phyloP scores from a whole-genome alignment of 495 filamentous ascomycete species.

The Trichoderma virens region DNA sequence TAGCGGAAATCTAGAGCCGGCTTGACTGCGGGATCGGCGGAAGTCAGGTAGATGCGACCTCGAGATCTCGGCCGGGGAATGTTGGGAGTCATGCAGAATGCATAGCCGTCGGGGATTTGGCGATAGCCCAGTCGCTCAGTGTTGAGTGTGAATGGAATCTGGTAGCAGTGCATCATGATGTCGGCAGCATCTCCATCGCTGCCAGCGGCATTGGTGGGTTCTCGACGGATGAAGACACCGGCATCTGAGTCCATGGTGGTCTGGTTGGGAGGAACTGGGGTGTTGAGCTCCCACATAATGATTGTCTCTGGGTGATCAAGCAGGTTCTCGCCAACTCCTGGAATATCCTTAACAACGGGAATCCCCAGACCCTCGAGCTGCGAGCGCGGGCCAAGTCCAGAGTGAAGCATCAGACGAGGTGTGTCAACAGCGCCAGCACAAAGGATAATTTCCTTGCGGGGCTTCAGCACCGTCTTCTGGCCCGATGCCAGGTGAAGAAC shows the following conservation, averaged over 20 bases:
- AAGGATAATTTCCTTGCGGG: slow-evolving; percentile 39
- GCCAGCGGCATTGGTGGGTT: slow-evolving; percentile 53
- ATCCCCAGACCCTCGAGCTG: slow-evolving; percentile 37
- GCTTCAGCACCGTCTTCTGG: slow-evolving; percentile 21
- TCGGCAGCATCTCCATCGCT: slow-evolving; percentile 62
- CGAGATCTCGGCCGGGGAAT: slow-evolving; percentile 74
- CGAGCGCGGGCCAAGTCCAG: slow-evolving; percentile 40
- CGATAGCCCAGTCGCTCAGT: slow-evolving; percentile 63
- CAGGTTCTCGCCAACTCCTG: slow-evolving; percentile 45
- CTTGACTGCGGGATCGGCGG: slow-evolving; percentile 61
- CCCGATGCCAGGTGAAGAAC: slow-evolving; percentile 44
- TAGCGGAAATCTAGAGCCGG: slow-evolving; percentile 81
- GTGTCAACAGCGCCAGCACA: slow-evolving; percentile 46
- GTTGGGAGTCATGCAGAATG: slow-evolving; percentile 90
- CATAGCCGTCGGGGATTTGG: slow-evolving; percentile 57
- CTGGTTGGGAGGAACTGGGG: slow-evolving; percentile 23
- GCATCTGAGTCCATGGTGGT: slow-evolving; percentile 61
- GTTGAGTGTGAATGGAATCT: slow-evolving; percentile 74
- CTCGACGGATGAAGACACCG: slow-evolving; percentile 73
- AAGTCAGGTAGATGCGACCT: slow-evolving; percentile 65
- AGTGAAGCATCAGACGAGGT: slow-evolving; percentile 45
- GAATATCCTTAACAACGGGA: slow-evolving; percentile 35
- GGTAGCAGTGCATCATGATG: slow-evolving; percentile 90
- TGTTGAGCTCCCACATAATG: slow-evolving; percentile 17
- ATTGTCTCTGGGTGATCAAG: slow-evolving; percentile 37